phyloP scores from a whole-genome alignment of 768 basidiomycete genomes.

The Imleria badia region DNA sequence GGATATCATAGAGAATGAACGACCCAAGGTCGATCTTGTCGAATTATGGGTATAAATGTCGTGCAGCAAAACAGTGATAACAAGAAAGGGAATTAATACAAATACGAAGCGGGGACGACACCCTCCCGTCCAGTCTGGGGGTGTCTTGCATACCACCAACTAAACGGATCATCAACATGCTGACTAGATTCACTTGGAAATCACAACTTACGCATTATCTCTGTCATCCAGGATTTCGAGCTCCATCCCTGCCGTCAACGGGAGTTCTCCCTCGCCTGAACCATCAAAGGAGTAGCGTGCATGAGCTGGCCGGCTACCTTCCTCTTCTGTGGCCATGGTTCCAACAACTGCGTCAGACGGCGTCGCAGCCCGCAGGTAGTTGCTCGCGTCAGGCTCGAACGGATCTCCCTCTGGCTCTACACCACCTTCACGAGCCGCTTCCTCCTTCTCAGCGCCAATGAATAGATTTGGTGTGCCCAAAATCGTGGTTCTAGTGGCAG shows the following conservation, averaged over 20 bases:
- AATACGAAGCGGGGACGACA: conserved; percentile 88
- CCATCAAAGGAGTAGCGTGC: conserved; percentile 85
- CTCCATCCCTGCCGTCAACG: conserved; percentile 65
- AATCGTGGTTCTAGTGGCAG: conserved; percentile 83
- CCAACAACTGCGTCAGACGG: conserved; percentile 71
- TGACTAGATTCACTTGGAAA: not conserved
- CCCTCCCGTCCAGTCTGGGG: conserved; percentile 78
- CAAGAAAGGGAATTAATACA: conserved; percentile 56
- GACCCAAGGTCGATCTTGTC: conserved; percentile 38
- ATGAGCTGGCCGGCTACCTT: conserved; percentile 70
- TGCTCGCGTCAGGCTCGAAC: conserved; percentile 72
- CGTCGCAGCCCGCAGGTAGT: conserved; percentile 78
- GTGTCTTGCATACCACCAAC: conserved; percentile 96
- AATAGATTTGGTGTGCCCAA: conserved; percentile 51
- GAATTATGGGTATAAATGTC: conserved; percentile 38
- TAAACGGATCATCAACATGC: conserved; percentile 31
- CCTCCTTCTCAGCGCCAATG: conserved; percentile 55
- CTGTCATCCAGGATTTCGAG: conserved; percentile 77
- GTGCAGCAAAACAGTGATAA: conserved; percentile 32
- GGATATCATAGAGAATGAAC: conserved; percentile 34
- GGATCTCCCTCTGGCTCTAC: conserved; percentile 43
- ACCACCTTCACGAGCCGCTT: conserved; percentile 37
- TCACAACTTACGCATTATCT: conserved; percentile 65
- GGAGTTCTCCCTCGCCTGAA: conserved; percentile 73
- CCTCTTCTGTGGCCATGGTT: conserved; percentile 56